phyloP scores from a whole-genome alignment of 306 rosid genomes.

The Delonix regia region DNA sequence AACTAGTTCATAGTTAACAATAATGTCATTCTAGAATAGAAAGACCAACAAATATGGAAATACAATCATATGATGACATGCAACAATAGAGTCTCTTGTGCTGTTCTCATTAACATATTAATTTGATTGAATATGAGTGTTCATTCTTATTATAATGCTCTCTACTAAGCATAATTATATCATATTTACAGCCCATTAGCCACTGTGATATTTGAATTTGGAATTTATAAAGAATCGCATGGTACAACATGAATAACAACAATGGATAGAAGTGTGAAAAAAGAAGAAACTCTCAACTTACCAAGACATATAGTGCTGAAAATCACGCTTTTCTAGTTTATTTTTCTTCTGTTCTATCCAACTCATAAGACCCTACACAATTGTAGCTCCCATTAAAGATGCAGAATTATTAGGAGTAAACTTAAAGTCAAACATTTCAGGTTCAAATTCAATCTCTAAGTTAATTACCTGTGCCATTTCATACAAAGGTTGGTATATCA shows the following conservation, averaged over 20 bases:
- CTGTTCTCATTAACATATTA: neutral
- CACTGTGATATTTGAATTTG: conserved; percentile 25
- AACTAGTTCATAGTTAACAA: conserved; percentile 21
- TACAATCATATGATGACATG: conserved; percentile 2
- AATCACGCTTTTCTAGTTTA: conserved; percentile 74
- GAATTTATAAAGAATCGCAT: conserved; percentile 4
- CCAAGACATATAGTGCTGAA: conserved; percentile 87
- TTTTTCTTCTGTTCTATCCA: conserved; percentile 79
- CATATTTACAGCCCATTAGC: conserved; percentile 27
- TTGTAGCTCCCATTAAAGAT: conserved; percentile 34
- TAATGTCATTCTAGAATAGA: conserved; percentile 6
- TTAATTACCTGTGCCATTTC: conserved; percentile 82
- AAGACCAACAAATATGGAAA: neutral
- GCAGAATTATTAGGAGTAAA: conserved; percentile 13
- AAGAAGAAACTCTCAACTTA: conserved; percentile 42
- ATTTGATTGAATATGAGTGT: conserved; percentile 27
- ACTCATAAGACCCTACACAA: conserved; percentile 74
- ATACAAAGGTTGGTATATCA: conserved; percentile 75
- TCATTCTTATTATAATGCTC: conserved; percentile 24
- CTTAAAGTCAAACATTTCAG: conserved; percentile 34
- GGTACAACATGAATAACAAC: conserved; percentile 22
- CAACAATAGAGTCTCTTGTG: conserved; percentile 9
- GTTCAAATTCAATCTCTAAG: conserved; percentile 29
- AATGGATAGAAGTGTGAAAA: conserved; percentile 11
- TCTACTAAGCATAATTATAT: conserved; percentile 12